Evolutionary conservation across 164 flowering plant species (phyloP), one percentile per base, ranked within the genome.

Genomic region (Cinnamomum chago): DNA sequence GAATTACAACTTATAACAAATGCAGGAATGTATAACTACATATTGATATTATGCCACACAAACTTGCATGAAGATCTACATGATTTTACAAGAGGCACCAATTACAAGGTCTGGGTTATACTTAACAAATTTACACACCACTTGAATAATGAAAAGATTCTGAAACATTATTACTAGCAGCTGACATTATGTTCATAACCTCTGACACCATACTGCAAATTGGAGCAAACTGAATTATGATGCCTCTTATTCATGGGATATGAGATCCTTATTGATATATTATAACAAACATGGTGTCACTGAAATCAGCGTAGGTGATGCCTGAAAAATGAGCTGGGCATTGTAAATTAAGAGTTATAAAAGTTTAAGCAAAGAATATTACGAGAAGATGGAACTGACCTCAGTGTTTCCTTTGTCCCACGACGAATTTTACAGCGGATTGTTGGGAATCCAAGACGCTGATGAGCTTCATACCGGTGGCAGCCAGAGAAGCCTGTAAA

Each of bases 401-500:
- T 90, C 52, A 95, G 79, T 33, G 97, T 92, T 85, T 91, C 97
- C 80, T 90, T 91, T 50, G 97, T 94, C 76, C 93, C 97, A 10
- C 88, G 89, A 0, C 94, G 88, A 68, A 95, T 74, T 86, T 91
- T 92, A 83, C 97, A 95, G 40, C 92, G 92, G 66, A 91, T 92
- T 50, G 92, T 88, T n/a, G 92, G 97, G 22, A 90, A 90, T 2
- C 97, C 96, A 27, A 94, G 87, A 55, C 81, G 86, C 79, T 94
- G 97, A 76, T 94, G 98, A 79, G 97, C 97, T 77, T 94, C 97
- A 35, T 81, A 94, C 1, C 97, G 88, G 62, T 94, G 98, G 72
- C 97, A 94, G 64, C 98, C 96, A 11, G 97, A 94, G 81, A 94
- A 92, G 70, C 98, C 98, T 91, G 55, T 20, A 25, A 24, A n/a